Base-by-base conservation (phyloP, 1,139 yeast genomes). In the Kodamaea ohmeri region DNA sequence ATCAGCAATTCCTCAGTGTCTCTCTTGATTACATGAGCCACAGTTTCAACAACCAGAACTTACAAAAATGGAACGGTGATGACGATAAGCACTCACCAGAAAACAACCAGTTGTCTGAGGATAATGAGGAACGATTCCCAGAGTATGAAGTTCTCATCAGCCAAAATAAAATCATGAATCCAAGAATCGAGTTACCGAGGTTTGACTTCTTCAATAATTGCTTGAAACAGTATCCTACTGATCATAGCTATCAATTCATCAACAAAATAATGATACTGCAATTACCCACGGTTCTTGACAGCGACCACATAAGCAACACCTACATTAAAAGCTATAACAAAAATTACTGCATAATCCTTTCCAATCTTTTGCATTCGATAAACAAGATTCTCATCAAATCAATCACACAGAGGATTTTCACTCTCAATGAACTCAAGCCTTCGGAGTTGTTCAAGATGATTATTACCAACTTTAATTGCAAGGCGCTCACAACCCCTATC, bases 401-500 rank as follows among this genome's bases (percentile, higher is more conserved):
- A 38, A 67, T 73, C 41, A 67, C 78, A 1, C 83, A 78, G 46
- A 56, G 85, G 40, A 67, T 77, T 2, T 65, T 78, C 34, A 65
- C 76, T n/a, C 48, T 79, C 31, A 70, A 76, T 44, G 85, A 79
- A 36, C 58, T 70, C 26, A 76, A 78, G 42, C 80, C 82, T 0
- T 67, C 83, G 0, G 80, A 74, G 32, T 52, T 67, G 13, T 63
- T 74, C 38, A 69, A 69, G 43, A 58, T 69, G 56, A 49, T 71
- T 4, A 38, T 76, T 53, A 44, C 73, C 28, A 71, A 72, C 35
- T 67, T 84, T 32, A 80, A 81, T 48, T 88, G 85, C 51, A 57
- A 66, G 12, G 71, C 73, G n/a, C 60, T 89, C 20, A 81, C 85
- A 60, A 67, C 65, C 32, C 89, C 95, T 2, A 80, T 86, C 3